Base-by-base conservation (phyloP, 495 filamentous ascomycete species). In the Annulohypoxylon stygium region DNA sequence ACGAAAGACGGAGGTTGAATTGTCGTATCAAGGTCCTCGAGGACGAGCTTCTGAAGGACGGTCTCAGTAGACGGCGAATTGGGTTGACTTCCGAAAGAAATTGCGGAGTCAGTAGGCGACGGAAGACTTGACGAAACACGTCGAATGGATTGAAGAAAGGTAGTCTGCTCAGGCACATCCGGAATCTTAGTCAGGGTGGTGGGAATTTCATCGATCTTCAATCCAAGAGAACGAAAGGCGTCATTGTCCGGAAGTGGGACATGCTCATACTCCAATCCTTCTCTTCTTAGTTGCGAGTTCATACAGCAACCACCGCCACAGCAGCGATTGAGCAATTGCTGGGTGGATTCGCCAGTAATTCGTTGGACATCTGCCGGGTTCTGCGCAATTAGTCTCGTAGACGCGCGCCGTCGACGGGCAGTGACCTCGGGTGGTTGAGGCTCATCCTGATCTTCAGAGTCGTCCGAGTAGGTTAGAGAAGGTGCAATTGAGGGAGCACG, bases 261-360 rank as follows among this genome's bases (percentile, higher is more conserved):
- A 50, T 80, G 82, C 62, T 90, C 87, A 50, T 87, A 89, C 50
- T 86, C 81, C 48, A 87, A 78, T 23, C 80, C 82, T 48, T 87
- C 81, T 5, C 83, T 86, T 69, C 85, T 85, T 73, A 90, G 77
- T 37, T 87, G 86, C 57, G 90, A 83, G 60, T 89, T 85, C 75
- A 93, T 87, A 79, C 95, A 98, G 82, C 97, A 98, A 47, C 95
- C 95, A 59, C 95, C 94, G 36, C 96, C 96, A 78, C 96, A 99
- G 84, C 97, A 99, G 83, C 91, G 82, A 83, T 87, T 75, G 78
- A 87, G 83, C 84, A 91, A 75, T 75, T 86, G 81, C 54, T 89
- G 89, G 14, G 87, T 88, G 6, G 87, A 84, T 77, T 88, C 86
- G 59, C 87, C 88, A 54, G 89, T 89, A 25, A 97, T 87, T 67